Conservation (phyloP, 495 filamentous ascomycete genomes). For the Hyaloscypha variabilis region DNA sequence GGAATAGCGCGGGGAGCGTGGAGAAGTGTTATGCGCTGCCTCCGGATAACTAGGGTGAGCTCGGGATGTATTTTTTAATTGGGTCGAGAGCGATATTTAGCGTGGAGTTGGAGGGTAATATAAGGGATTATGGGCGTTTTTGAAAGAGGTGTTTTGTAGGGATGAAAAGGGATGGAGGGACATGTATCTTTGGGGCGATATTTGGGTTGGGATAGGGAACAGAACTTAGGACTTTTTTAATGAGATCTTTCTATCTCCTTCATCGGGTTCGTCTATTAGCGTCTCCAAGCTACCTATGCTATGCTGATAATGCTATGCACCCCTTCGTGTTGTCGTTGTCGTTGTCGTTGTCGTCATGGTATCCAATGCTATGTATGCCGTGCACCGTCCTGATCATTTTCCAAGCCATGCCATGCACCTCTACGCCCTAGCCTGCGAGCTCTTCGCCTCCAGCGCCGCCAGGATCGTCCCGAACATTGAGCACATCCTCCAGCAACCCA, state of each 20-base stretch:
- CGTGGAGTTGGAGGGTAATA: slow-evolving; percentile 2
- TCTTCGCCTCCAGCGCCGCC: slow-evolving; percentile 22
- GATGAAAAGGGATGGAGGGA: background rate
- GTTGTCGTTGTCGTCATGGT: too few species aligned
- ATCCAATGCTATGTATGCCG: too few species aligned
- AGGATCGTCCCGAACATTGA: slow-evolving; percentile 26
- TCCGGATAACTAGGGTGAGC: background rate
- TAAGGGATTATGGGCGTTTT: background rate
- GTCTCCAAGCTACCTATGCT: too few species aligned
- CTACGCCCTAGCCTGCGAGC: background rate
- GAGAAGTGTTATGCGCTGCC: slow-evolving; percentile 42
- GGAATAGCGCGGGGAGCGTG: slow-evolving; percentile 43
- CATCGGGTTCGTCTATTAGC: too few species aligned
- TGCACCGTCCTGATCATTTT: background rate
- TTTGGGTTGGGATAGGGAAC: too few species aligned
- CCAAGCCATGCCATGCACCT: background rate
- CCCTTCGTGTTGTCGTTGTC: too few species aligned
- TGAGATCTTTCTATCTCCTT: too few species aligned
- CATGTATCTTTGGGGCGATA: too few species aligned
- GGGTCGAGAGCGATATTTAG: background rate
- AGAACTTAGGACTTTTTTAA: too few species aligned
- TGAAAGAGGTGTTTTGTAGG: background rate
- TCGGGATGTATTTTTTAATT: background rate
- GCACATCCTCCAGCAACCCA: slow-evolving; percentile 31
- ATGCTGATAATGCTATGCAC: too few species aligned